Evolutionary conservation across 2,329 filamentous ascomycete genomes (phyloP).

Genomic region (Beauveria bassiana): DNA sequence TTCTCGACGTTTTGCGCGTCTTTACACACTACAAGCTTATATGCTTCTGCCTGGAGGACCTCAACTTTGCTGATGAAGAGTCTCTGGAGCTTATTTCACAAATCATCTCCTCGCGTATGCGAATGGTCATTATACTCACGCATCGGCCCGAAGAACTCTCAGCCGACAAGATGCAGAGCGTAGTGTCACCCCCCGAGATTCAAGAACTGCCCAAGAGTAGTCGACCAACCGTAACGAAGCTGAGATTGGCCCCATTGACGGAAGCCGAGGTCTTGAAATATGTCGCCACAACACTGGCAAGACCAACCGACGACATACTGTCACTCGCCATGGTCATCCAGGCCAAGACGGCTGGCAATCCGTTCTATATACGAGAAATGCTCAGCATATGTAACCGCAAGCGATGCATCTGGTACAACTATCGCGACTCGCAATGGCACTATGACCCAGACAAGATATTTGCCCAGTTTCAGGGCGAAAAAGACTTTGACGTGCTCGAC

Average conservation of each 20-base stretch:
- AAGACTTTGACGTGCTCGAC: slow-evolving; percentile 71
- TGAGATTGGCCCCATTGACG: slow-evolving; percentile 63
- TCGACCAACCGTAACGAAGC: slow-evolving; percentile 55
- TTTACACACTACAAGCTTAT: slow-evolving; percentile 80
- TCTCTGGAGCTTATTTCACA: slow-evolving; percentile 76
- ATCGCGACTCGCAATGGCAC: slow-evolving; percentile 72
- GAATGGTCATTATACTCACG: slow-evolving; percentile 75
- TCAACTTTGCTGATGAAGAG: slow-evolving; percentile 86
- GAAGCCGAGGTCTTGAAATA: slow-evolving; percentile 79
- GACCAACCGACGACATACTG: slow-evolving; percentile 62
- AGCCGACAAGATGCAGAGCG: slow-evolving; percentile 44
- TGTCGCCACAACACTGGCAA: slow-evolving; percentile 72
- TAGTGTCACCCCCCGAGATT: slow-evolving; percentile 45
- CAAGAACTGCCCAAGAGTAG: slow-evolving; percentile 38
- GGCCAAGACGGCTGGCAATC: slow-evolving; percentile 81
- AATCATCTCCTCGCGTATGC: slow-evolving; percentile 70
- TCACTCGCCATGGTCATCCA: slow-evolving; percentile 78
- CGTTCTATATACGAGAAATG: slow-evolving; percentile 89
- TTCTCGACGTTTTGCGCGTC: slow-evolving; percentile 75
- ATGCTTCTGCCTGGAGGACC: slow-evolving; percentile 79
- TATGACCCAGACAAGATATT: slow-evolving; percentile 83
- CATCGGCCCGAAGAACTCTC: slow-evolving; percentile 60
- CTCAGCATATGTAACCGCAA: slow-evolving; percentile 79
- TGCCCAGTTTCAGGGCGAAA: slow-evolving; percentile 70
- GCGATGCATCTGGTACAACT: slow-evolving; percentile 86